Evolutionary conservation across 768 basidiomycete species (phyloP).

Genomic region (Phlebiopsis gigantea): DNA sequence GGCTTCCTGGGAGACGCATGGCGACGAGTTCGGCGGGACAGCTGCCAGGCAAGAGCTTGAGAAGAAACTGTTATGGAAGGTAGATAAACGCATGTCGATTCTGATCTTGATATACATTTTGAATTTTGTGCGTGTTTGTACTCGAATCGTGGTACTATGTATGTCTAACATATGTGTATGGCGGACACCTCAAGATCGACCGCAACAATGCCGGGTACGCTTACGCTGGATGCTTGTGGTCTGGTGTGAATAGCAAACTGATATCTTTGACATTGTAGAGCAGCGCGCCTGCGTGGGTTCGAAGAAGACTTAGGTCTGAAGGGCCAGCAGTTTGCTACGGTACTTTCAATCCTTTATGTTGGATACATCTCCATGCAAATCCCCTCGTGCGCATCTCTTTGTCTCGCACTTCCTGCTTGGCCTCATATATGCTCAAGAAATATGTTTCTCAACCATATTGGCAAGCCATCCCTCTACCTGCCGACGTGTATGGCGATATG

Average conservation of each 20-base stretch:
- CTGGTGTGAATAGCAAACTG: background rate
- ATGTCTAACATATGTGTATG: too few species aligned
- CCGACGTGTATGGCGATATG: slow-evolving; percentile 65
- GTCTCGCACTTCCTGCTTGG: background rate
- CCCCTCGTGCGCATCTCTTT: slow-evolving; percentile 48
- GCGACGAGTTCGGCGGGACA: slow-evolving; percentile 29
- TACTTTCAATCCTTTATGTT: slow-evolving; percentile 62
- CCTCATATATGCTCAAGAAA: slow-evolving; percentile 38
- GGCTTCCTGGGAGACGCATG: background rate
- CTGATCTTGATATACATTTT: slow-evolving; percentile 40
- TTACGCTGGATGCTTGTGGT: background rate
- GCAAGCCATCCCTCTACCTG: slow-evolving; percentile 63
- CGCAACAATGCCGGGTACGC: slow-evolving; percentile 67
- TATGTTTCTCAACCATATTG: slow-evolving; percentile 63
- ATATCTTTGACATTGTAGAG: slow-evolving; percentile 34
- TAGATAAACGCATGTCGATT: slow-evolving; percentile 39
- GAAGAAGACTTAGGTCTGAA: slow-evolving; percentile 60
- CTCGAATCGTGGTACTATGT: too few species aligned
- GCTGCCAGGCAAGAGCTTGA: slow-evolving; percentile 34
- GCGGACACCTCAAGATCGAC: slow-evolving; percentile 43
- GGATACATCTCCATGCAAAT: slow-evolving; percentile 80
- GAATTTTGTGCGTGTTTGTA: slow-evolving; percentile 37
- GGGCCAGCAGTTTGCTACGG: slow-evolving; percentile 62
- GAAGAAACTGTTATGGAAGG: slow-evolving; percentile 35
- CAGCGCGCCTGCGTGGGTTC: slow-evolving; percentile 68